A percentile compares a stretch with the other conserved stretches of the same genome.
phyloP scores from a whole-genome alignment of 1,284 basidiomycete species.

The Ustilago nuda region DNA sequence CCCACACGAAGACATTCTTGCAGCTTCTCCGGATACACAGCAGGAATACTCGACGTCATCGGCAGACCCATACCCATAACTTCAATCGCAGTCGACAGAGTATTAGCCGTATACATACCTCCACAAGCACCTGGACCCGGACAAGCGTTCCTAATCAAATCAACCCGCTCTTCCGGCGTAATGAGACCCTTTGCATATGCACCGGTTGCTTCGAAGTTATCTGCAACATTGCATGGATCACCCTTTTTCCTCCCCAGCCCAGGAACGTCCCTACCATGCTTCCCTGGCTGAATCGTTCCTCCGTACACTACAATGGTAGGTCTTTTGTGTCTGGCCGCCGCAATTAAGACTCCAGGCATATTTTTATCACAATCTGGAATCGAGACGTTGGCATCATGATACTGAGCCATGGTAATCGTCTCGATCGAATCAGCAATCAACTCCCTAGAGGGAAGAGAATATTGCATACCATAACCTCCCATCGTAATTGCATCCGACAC shows the following conservation, averaged over 20 bases:
- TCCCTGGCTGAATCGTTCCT: conserved; percentile 82
- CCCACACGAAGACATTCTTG: conserved; percentile 88
- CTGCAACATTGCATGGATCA: conserved; percentile 80
- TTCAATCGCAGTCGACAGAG: conserved; percentile 91
- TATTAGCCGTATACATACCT: conserved; percentile 96
- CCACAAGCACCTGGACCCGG: conserved; percentile 95
- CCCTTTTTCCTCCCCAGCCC: conserved; percentile 81
- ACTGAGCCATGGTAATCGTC: conserved; percentile 93
- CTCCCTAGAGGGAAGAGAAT: conserved; percentile 87
- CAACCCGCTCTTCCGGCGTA: conserved; percentile 79
- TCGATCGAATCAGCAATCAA: conserved; percentile 91
- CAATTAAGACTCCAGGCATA: conserved; percentile 95
- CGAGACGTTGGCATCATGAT: conserved; percentile 97
- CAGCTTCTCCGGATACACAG: conserved; percentile 81
- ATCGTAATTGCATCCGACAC: conserved; percentile 98
- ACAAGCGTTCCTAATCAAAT: conserved; percentile 89
- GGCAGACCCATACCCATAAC: conserved; percentile 92
- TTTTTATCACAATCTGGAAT: conserved; percentile 97
- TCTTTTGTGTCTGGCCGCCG: conserved; percentile 90
- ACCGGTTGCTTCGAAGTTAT: conserved; percentile 91
- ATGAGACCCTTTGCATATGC: conserved; percentile 82
- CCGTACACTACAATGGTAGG: conserved; percentile 97
- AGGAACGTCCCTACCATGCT: conserved; percentile 81
- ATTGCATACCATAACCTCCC: conserved; percentile 84
- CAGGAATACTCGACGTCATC: conserved; percentile 83